Conservation (phyloP, 768 basidiomycete species). For the Russula abietina region DNA sequence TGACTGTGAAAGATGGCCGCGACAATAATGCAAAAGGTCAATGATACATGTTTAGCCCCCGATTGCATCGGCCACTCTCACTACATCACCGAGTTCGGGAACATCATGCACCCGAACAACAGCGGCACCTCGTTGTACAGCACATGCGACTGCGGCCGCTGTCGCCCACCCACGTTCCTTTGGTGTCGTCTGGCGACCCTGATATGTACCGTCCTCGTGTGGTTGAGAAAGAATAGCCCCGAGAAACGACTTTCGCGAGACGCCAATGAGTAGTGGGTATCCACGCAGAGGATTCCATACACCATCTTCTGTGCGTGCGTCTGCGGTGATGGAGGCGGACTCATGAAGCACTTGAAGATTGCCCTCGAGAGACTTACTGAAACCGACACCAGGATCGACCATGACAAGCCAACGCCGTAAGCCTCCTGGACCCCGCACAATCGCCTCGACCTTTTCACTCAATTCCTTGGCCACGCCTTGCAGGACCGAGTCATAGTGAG, state of each 20-base stretch:
- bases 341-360: constrained; percentile 65
- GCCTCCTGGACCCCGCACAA: constrained; percentile 63
- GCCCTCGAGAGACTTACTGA: constrained; percentile 77
- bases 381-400: constrained; percentile 89
- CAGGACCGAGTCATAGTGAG: constrained; percentile 44
- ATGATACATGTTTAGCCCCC: constrained; percentile 8
- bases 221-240: constrained; percentile 53
- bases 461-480: constrained; percentile 68
- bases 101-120: constrained; percentile 83
- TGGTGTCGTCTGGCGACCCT: constrained; percentile 51
- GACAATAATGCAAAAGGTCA: background rate
- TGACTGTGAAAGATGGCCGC: background rate
- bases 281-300: constrained; percentile 47
- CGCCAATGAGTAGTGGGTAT: constrained; percentile 65
- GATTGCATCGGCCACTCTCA: constrained; percentile 52
- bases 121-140: constrained; percentile 64
- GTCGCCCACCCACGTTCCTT: constrained; percentile 75
- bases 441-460: constrained; percentile 55
- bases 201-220: constrained; percentile 35
- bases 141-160: constrained; percentile 65
- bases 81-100: constrained; percentile 64
- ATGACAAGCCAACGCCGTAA: constrained; percentile 84
- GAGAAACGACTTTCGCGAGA: constrained; percentile 81
- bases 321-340: constrained; percentile 42
- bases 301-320: constrained; percentile 26